phyloP scores from a whole-genome alignment of 176 grass and related monocot genomes.

The Musa itinerans region DNA sequence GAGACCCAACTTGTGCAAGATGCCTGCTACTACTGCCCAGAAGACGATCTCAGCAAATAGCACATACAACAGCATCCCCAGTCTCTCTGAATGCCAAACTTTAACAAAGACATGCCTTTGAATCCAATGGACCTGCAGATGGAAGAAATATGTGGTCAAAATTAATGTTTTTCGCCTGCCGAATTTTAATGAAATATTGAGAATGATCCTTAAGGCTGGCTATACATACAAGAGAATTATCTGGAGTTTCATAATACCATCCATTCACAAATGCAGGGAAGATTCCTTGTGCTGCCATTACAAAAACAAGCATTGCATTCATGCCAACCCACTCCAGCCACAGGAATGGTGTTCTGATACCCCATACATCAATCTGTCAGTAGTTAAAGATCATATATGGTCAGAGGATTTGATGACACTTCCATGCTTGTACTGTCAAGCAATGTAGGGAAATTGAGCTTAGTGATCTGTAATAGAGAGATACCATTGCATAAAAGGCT shows the following conservation, averaged over 20 bases:
- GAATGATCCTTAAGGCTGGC: not conserved
- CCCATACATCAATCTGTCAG: constrained; percentile 54
- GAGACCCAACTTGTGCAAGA: constrained; percentile 46
- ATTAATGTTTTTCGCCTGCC: not conserved
- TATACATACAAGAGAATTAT: constrained; percentile 67
- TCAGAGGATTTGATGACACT: no score
- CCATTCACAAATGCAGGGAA: constrained; percentile 90
- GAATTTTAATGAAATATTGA: no score
- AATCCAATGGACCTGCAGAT: constrained; percentile 84
- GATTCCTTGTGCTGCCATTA: constrained; percentile 79
- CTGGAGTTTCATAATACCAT: constrained; percentile 72
- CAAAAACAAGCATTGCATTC: constrained; percentile 97
- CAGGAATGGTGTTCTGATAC: constrained; percentile 29
- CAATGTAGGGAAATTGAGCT: not conserved
- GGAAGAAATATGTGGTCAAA: not conserved
- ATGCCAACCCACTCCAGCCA: constrained; percentile 74
- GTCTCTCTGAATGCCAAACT: constrained; percentile 60
- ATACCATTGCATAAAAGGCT: constrained; percentile 11
- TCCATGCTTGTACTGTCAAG: no score
- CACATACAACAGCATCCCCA: constrained; percentile 76
- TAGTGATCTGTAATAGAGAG: not conserved
- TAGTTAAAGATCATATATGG: not conserved
- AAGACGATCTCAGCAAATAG: constrained; percentile 77
- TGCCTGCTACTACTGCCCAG: constrained; percentile 67
- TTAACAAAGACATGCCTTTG: constrained; percentile 72